Evolutionary conservation across 495 filamentous ascomycete genomes (phyloP), one percentile per base, ranked within the genome.

Genomic region (Opeltia flavorubescens): DNA sequence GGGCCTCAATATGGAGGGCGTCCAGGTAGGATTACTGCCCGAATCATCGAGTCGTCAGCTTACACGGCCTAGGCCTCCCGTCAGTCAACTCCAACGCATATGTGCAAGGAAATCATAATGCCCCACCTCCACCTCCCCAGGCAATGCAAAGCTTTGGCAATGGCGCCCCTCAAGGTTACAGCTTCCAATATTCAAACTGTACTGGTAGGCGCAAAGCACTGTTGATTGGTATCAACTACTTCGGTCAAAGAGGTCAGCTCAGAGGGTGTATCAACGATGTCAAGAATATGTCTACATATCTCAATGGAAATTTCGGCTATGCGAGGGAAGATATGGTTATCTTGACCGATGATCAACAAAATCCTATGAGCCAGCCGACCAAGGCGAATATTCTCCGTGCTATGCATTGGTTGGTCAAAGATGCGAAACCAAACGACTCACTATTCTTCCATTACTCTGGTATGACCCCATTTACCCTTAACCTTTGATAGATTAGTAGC

Each of bases 361-460:
- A 94, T 54, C 86, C 87, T 13, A 94, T 94, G 83, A 94, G 86
- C 63, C 86, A 94, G 62, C 91, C 91, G 13, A 95, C 88, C 1
- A 95, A 95, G 63, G 82, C 83, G 46, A 98, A 98, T 57, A 95
- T 98, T 47, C 65, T 98, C 23, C 76, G 93, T 17, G 91, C 91
- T 18, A 96, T 96, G 91, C 89, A 95, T 62, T 98, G 91, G 91
- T 68, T 98, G 24, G 87, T 96, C 30, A 95, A 94, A 64, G 89
- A 94, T 61, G 89, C 89, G 17, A 76, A 74, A 45, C 84, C 91
- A 0, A 94, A 95, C 58, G 91, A 98, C 58, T 94, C 91, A 11
- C 72, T 98, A 29, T 98, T 98, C 68, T 95, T 98, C 69, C 91
- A 98, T 62, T 98, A 95, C 61, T 96, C 91, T 21, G 89, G 86